Percentiles rank a stretch among this genome's conserved stretches.
Evolutionary conservation across 1,284 basidiomycete genomes (phyloP).

Genomic region (Tetrapyrgos nigripes): DNA sequence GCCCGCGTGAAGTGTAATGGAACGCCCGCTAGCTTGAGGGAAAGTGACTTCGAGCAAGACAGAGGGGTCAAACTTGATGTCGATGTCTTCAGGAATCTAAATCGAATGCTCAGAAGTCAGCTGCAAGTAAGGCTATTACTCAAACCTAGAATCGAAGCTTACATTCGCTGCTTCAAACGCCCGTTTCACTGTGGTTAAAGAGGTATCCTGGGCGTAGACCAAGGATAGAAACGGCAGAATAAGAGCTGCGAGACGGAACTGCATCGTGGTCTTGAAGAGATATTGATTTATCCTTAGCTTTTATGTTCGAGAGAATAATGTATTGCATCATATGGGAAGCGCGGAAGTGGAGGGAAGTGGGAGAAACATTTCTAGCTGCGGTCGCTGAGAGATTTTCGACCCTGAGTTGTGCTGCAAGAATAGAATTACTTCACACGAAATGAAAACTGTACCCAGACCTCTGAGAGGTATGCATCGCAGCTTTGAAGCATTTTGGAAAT

Average conservation of each 20-base stretch:
- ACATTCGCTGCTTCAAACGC: constrained; percentile 3
- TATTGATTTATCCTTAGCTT: too few relatives aligned
- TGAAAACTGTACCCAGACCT: too few relatives aligned
- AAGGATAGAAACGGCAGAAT: neutral
- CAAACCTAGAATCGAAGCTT: too few relatives aligned
- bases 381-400: too few relatives aligned
- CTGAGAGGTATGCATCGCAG: too few relatives aligned
- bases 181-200: neutral
- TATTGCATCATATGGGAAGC: too few relatives aligned
- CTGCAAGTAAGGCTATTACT: neutral
- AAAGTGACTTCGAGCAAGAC: constrained; percentile 42
- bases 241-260: neutral
- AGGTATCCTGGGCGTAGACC: constrained; percentile 7
- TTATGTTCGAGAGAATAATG: too few relatives aligned
- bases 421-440: too few relatives aligned
- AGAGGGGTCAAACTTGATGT: constrained; percentile 38
- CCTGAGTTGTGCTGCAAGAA: too few relatives aligned
- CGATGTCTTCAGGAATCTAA: constrained; percentile 39
- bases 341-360: too few relatives aligned
- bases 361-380: too few relatives aligned
- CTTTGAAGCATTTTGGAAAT: too few relatives aligned
- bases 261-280: neutral
- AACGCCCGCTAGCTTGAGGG: constrained; percentile 31
- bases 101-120: neutral
- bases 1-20: constrained; percentile 43